A percentile compares a stretch with the other conserved stretches of the same genome.
phyloP scores from a whole-genome alignment of 2,329 filamentous ascomycete species.

The Aspergillus texensis region DNA sequence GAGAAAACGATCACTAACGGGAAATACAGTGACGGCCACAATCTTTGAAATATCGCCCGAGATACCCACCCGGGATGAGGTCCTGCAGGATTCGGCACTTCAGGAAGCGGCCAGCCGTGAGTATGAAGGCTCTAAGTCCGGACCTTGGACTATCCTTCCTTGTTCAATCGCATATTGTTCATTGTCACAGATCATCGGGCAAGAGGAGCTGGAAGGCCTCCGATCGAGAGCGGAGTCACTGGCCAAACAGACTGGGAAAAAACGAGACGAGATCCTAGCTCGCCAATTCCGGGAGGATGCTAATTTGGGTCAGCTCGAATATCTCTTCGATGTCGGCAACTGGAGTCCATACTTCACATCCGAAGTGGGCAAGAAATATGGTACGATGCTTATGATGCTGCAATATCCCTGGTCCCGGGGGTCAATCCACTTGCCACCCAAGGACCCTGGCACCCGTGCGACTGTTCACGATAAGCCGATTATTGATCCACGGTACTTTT shows the following conservation, averaged over 20 bases:
- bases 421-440: conserved; percentile 48
- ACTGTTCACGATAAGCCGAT: conserved; percentile 32
- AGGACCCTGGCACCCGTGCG: conserved; percentile 3
- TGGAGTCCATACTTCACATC: conserved; percentile 46
- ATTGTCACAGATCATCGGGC: conserved; percentile 12
- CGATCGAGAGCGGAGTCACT: conserved; percentile 2
- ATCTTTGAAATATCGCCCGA: conserved; percentile 32
- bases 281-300: conserved; percentile 13
- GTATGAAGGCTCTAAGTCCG: conserved; percentile 16
- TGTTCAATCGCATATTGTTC: conserved; percentile 27
- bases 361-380: conserved; percentile 48
- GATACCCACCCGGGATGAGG: conserved; percentile 19
- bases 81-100: conserved; percentile 10
- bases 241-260: conserved; percentile 8
- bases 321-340: conserved; percentile 53
- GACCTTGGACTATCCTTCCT: conserved; percentile 24
- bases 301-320: conserved; percentile 51
- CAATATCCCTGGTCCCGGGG: conserved; percentile 57
- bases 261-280: conserved; percentile 16
- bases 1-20: conserved; percentile 23
- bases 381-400: conserved; percentile 53
- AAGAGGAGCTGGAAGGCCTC: conserved; percentile 6
- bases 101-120: conserved; percentile 17
- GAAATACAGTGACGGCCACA: conserved; percentile 21
- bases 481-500: conserved; percentile 51